phyloP scores from a whole-genome alignment of 805 yeast genomes.

The Spathaspora hagerdaliae region DNA sequence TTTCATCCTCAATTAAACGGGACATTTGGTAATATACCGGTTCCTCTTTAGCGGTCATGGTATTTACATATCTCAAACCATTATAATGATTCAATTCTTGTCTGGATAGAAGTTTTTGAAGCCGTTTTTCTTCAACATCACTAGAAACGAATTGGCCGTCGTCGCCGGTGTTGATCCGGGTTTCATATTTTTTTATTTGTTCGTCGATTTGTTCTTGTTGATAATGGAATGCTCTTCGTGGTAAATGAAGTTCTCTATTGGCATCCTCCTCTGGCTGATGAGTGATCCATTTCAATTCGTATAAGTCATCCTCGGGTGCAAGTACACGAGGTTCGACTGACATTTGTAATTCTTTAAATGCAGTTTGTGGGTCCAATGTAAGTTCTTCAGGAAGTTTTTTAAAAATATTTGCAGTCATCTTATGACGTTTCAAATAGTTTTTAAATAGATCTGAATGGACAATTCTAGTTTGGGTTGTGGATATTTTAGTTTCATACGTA shows the following conservation, averaged over 20 bases:
- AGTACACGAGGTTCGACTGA: conserved; percentile 19
- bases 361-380: conserved; percentile 27
- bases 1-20: too few relatives aligned
- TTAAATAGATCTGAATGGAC: conserved; percentile 31
- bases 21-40: too few relatives aligned
- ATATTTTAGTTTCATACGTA: conserved; percentile 26
- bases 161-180: conserved; percentile 7
- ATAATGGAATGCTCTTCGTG: conserved; percentile 22
- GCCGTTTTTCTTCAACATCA: conserved; percentile 6
- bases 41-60: too few relatives aligned
- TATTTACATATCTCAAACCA: conserved; percentile 18
- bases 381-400: conserved; percentile 11
- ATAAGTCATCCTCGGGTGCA: conserved; percentile 16
- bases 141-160: conserved; percentile 8
- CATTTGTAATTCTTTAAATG: conserved; percentile 19
- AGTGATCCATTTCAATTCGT: too few relatives aligned
- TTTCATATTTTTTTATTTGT: conserved; percentile 22
- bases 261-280: too few relatives aligned
- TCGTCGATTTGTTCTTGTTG: conserved; percentile 17
- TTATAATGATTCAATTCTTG: conserved; percentile 17
- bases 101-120: conserved; percentile 7
- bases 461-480: conserved; percentile 21
- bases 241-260: conserved; percentile 19
- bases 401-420: conserved; percentile 14
- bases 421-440: conserved; percentile 19